Percentiles rank a stretch among this genome's conserved stretches.
phyloP scores from a whole-genome alignment of 2,329 filamentous ascomycete species.

The Phialemoniopsis sp. region DNA sequence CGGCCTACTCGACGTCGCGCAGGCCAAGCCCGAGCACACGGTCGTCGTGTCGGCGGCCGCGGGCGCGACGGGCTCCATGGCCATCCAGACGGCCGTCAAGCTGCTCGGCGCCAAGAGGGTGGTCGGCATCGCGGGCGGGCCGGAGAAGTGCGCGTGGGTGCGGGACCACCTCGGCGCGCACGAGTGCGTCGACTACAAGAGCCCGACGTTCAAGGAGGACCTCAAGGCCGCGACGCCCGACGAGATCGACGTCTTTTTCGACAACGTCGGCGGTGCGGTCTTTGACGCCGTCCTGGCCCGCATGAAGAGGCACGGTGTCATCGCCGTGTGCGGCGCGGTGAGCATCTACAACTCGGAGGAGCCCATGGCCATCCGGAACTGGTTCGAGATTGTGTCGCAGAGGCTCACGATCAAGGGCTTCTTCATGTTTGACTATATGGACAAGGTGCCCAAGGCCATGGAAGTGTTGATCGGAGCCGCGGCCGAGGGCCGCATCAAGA shows the following conservation, averaged over 20 bases:
- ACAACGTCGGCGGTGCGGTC: conserved; percentile 44
- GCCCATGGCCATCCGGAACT: conserved; percentile 29
- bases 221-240: conserved; percentile 39
- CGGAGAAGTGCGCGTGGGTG: conserved; percentile 48
- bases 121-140: conserved; percentile 46
- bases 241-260: conserved; percentile 47
- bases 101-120: conserved; percentile 40
- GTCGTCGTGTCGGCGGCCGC: conserved; percentile 42
- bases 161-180: conserved; percentile 43
- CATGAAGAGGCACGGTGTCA: conserved; percentile 31
- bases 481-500: conserved; percentile 14
- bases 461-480: conserved; percentile 16
- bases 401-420: conserved; percentile 36
- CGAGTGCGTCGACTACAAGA: conserved; percentile 51
- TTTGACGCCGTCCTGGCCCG: conserved; percentile 38
- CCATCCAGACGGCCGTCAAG: conserved; percentile 48
- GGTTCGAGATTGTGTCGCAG: conserved; percentile 35
- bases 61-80: conserved; percentile 41
- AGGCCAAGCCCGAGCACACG: conserved; percentile 29
- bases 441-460: conserved; percentile 16
- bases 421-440: conserved; percentile 33
- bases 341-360: conserved; percentile 31
- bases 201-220: conserved; percentile 36
- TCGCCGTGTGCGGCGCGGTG: conserved; percentile 37
- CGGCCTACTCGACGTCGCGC: conserved; percentile 32